A percentile compares a stretch with the other conserved stretches of the same genome.
phyloP scores from a whole-genome alignment of 345 rosid genomes.

The Acer saccharum region DNA sequence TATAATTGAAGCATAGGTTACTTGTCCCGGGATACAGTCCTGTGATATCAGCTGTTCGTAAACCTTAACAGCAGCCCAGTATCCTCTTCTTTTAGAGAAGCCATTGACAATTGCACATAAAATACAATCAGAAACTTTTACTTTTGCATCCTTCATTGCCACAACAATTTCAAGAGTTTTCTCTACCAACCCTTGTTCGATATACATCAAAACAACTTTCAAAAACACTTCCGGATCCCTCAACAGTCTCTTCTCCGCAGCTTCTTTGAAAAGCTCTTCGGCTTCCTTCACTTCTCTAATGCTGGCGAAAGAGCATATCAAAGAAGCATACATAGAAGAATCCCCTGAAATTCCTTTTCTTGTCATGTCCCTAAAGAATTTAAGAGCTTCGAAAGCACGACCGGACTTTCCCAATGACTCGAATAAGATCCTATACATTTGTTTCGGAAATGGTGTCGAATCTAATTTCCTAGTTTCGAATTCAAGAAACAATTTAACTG shows the following conservation, averaged over 20 bases:
- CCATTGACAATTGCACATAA: conserved; percentile 77
- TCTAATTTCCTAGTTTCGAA: conserved; percentile 39
- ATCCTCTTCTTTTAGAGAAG: conserved; percentile 63
- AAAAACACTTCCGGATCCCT: conserved; percentile 73
- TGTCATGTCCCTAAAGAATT: conserved; percentile 54
- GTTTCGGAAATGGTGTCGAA: conserved; percentile 32
- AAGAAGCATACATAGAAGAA: conserved; percentile 51
- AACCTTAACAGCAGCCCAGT: conserved; percentile 46
- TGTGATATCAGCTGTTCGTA: conserved; percentile 51
- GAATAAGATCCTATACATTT: conserved; percentile 45
- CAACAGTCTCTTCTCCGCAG: conserved; percentile 47
- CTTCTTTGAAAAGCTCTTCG: conserved; percentile 68
- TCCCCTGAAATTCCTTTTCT: conserved; percentile 47
- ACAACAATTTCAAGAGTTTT: conserved; percentile 57
- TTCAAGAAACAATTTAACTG: conserved; percentile 62
- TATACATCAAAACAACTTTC: conserved; percentile 71
- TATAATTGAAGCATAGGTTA: conserved; percentile 76
- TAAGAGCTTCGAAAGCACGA: conserved; percentile 66
- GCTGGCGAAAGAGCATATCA: conserved; percentile 58
- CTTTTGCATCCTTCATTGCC: conserved; percentile 46
- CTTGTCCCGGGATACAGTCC: conserved; percentile 80
- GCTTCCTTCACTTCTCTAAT: conserved; percentile 37
- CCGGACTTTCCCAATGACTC: conserved; percentile 65
- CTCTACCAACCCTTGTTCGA: conserved; percentile 61
- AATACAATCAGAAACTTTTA: conserved; percentile 74